phyloP scores from a whole-genome alignment of 2,329 filamentous ascomycete genomes.

The Colletotrichum orchidophilum region DNA sequence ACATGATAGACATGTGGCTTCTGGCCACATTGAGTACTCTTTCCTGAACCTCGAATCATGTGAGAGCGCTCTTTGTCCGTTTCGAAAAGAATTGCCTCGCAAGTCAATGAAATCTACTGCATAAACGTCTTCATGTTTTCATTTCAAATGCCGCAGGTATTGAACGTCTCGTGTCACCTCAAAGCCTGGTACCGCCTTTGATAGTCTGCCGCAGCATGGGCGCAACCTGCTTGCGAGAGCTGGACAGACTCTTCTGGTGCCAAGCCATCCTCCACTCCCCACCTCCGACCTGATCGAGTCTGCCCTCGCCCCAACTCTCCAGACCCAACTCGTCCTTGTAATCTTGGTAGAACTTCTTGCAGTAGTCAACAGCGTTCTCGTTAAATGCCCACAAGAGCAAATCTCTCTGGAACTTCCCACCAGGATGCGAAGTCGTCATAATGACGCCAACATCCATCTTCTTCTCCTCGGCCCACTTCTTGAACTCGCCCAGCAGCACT shows the following conservation, averaged over 20 bases:
- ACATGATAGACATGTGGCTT: no score
- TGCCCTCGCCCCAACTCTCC: slow-evolving; percentile 60
- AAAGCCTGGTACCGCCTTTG: slow-evolving; percentile 35
- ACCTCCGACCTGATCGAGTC: slow-evolving; percentile 51
- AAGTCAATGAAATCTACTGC: background rate
- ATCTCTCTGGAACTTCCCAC: slow-evolving; percentile 70
- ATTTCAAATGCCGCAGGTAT: background rate
- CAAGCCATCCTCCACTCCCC: slow-evolving; percentile 67
- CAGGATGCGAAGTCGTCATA: slow-evolving; percentile 72
- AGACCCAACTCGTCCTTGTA: slow-evolving; percentile 63
- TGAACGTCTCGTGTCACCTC: background rate
- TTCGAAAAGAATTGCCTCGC: no score
- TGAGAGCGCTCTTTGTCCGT: background rate
- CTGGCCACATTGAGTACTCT: no score
- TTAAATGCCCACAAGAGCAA: slow-evolving; percentile 73
- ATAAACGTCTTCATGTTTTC: background rate
- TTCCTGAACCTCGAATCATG: no score
- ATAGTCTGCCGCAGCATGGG: slow-evolving; percentile 70
- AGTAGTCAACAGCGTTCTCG: slow-evolving; percentile 57
- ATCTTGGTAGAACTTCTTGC: slow-evolving; percentile 61
- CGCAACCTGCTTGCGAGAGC: slow-evolving; percentile 75
- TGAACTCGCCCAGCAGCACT: slow-evolving; percentile 59
- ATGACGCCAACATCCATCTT: slow-evolving; percentile 70
- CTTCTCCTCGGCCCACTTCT: slow-evolving; percentile 64
- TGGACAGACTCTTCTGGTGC: slow-evolving; percentile 70